phyloP scores from a whole-genome alignment of 257 asterid genomes.

The Ilex aquifolium region DNA sequence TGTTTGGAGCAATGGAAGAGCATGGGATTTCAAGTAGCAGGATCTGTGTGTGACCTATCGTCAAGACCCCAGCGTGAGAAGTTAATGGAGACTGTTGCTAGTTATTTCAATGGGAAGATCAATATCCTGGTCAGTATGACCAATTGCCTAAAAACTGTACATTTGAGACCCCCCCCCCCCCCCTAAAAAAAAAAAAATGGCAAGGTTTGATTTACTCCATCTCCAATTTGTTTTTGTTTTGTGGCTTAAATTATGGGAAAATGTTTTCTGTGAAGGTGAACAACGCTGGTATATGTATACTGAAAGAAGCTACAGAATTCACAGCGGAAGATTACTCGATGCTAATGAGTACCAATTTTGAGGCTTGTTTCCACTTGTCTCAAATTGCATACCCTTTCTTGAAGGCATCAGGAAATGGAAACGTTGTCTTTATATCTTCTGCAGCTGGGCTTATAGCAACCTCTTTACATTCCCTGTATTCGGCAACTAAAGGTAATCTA shows the following conservation, averaged over 20 bases:
- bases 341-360: slow-evolving; percentile 9
- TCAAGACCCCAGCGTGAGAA: slow-evolving; percentile 5
- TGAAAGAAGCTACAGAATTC: no score
- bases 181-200: not conserved
- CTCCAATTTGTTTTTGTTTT: no score
- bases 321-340: slow-evolving; percentile 6
- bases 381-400: slow-evolving; percentile 13
- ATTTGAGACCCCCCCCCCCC: not conserved
- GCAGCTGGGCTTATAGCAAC: not conserved
- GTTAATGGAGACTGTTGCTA: slow-evolving; percentile 2
- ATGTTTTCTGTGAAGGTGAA: not conserved
- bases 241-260: no score
- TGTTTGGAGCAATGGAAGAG: not conserved
- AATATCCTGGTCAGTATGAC: slow-evolving; percentile 5
- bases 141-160: not conserved
- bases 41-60: slow-evolving; percentile 12
- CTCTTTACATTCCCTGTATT: slow-evolving; percentile 1
- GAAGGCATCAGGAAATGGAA: slow-evolving; percentile 12
- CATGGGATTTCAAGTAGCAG: not conserved
- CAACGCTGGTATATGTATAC: not conserved
- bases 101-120: slow-evolving; percentile 10
- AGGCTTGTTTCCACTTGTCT: slow-evolving; percentile 7
- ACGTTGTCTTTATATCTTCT: slow-evolving; percentile 14
- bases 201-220: no score
- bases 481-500: slow-evolving; percentile 17